Conservation (phyloP, 2,329 filamentous ascomycete genomes). For the Stagonosporopsis tanaceti region DNA sequence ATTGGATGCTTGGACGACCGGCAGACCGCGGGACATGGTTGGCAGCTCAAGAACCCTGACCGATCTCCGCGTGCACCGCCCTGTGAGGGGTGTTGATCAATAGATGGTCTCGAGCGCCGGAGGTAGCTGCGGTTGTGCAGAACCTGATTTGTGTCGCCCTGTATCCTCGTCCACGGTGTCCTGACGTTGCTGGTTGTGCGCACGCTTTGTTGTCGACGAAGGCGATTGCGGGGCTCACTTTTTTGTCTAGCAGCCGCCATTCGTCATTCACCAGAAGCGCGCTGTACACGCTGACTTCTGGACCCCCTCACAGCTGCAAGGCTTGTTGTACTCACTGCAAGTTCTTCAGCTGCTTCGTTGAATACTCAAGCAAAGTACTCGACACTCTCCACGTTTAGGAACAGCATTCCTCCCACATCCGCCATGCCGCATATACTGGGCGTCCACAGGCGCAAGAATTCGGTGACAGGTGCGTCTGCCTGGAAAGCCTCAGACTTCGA, state of each 20-base stretch:
- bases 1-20: background rate
- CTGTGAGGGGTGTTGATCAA: conserved; percentile 12
- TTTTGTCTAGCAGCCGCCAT: conserved; percentile 27
- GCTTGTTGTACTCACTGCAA: conserved; percentile 24
- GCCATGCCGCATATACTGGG: conserved; percentile 51
- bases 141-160: conserved; percentile 8
- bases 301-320: conserved; percentile 25
- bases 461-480: conserved; percentile 40
- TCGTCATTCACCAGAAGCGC: conserved; percentile 40
- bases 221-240: conserved; percentile 27
- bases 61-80: conserved; percentile 6
- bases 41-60: conserved; percentile 1
- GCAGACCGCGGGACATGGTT: conserved; percentile 8
- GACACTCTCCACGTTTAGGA: background rate
- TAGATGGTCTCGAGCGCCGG: conserved; percentile 8
- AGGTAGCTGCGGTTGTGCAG: background rate
- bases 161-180: background rate
- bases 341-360: conserved; percentile 12
- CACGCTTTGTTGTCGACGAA: conserved; percentile 9
- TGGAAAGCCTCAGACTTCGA: conserved; percentile 11
- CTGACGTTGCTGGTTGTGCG: conserved; percentile 4
- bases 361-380: background rate
- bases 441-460: conserved; percentile 35
- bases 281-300: conserved; percentile 26
- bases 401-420: conserved; percentile 4